These are phyloP conservation scores for Calonectria naviculata DNA, from an alignment of 2,329 filamentous ascomycete genomes.

Conservation along the genomic window DNA sequence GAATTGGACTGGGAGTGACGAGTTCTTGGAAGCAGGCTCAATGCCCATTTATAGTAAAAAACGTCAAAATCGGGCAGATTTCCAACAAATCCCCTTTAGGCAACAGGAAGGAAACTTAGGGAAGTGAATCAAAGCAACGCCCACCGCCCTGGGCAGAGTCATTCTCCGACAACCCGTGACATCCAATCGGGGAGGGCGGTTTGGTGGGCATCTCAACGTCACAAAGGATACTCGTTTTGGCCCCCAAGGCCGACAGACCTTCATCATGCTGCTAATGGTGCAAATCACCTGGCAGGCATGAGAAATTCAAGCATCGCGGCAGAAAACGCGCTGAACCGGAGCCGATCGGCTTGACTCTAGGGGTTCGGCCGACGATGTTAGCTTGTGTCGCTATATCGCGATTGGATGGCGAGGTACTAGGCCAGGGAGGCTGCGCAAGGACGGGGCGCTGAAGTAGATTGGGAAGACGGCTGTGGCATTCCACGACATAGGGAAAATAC, in stretches of 20 bases:
- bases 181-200: background rate
- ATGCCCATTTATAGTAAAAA: background rate
- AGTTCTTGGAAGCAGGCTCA: background rate
- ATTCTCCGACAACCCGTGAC: background rate
- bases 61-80: too few relatives aligned
- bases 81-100: background rate
- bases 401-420: background rate
- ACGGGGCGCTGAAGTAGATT: background rate
- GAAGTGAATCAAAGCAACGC: background rate
- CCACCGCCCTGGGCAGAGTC: background rate
- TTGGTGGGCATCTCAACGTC: background rate
- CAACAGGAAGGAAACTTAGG: background rate
- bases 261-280: background rate
- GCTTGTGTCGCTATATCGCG: background rate
- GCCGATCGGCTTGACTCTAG: background rate
- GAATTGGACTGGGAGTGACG: background rate
- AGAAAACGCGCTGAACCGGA: background rate
- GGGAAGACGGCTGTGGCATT: background rate
- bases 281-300: background rate
- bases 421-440: background rate
- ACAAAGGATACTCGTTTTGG: background rate
- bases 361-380: background rate
- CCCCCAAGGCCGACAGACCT: background rate
- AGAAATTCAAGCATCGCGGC: background rate
- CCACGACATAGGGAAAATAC: background rate